Percentiles rank a stretch among this genome's conserved stretches.
Conservation (phyloP, 176 grass and related monocot species). For the Aegilops speltoides region DNA sequence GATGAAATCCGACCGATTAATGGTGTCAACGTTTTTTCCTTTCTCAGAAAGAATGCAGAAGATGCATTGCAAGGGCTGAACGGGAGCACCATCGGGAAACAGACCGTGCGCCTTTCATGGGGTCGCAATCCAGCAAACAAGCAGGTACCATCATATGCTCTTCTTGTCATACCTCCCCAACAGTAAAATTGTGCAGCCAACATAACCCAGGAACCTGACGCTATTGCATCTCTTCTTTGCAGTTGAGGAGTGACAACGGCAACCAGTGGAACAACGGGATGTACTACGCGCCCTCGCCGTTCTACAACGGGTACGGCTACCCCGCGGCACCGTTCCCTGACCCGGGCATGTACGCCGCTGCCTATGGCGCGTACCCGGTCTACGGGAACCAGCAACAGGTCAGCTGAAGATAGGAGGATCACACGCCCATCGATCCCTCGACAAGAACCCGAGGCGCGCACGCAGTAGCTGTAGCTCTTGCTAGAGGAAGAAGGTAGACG, state of each 20-base stretch:
- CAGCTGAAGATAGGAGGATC: conserved; percentile 44
- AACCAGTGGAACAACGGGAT: conserved; percentile 88
- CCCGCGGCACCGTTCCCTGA: conserved; percentile 73
- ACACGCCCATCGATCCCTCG: not conserved
- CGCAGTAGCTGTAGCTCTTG: conserved; percentile 53
- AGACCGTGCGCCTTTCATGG: conserved; percentile 91
- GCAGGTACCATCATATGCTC: conserved; percentile 42
- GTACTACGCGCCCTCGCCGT: conserved; percentile 68
- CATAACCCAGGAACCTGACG: not conserved
- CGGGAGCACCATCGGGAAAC: conserved; percentile 74
- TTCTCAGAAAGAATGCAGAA: conserved; percentile 78
- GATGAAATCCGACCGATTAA: not conserved
- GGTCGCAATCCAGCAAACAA: conserved; percentile 94
- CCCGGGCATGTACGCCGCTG: conserved; percentile 73
- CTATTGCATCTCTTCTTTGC: conserved; percentile 2
- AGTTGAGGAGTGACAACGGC: conserved; percentile 64
- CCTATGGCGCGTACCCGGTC: conserved; percentile 82
- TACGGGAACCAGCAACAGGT: conserved; percentile 89
- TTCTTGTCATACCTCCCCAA: not conserved
- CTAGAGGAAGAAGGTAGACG: conserved; percentile 41
- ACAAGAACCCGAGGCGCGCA: not conserved
- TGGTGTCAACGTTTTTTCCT: not conserved
- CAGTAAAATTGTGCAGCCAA: not conserved
- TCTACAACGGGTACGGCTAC: conserved; percentile 87
- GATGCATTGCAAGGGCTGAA: conserved; percentile 88